Conservation (phyloP, 768 basidiomycete genomes). For the Gymnopilus junonius region DNA sequence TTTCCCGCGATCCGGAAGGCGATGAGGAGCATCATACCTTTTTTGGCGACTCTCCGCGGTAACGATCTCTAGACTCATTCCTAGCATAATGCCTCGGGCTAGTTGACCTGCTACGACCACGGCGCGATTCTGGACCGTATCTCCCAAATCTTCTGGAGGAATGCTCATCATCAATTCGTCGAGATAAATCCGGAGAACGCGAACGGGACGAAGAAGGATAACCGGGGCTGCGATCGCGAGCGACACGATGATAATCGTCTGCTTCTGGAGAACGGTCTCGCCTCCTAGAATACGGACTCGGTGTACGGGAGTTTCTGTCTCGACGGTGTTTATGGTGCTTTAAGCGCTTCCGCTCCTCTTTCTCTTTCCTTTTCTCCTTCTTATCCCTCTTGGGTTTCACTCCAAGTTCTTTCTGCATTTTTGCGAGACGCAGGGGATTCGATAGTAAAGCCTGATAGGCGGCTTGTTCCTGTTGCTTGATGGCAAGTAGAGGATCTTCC, state of each 20-base stretch:
- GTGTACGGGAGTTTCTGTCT: conserved; percentile 28
- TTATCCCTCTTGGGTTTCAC: conserved; percentile 81
- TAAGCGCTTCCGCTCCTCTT: conserved; percentile 47
- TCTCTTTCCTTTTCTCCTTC: conserved; percentile 59
- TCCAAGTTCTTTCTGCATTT: conserved; percentile 82
- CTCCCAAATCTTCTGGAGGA: conserved; percentile 23
- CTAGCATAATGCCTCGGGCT: conserved; percentile 32
- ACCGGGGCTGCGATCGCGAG: conserved; percentile 46
- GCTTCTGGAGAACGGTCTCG: conserved; percentile 15
- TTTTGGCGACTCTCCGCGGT: conserved; percentile 45
- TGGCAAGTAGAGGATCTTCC: conserved; percentile 95
- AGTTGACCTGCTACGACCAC: conserved; percentile 32
- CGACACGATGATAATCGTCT: conserved; percentile 6
- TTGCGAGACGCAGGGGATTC: conserved; percentile 83
- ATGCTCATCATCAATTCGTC: conserved; percentile 34
- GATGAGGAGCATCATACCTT: conserved; percentile 32
- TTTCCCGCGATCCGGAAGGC: conserved; percentile 37
- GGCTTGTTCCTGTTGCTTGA: conserved; percentile 97
- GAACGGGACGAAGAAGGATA: conserved; percentile 40
- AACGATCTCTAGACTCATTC: conserved; percentile 30
- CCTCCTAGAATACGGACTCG: conserved; percentile 19
- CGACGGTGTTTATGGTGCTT: conserved; percentile 42
- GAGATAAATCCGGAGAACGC: conserved; percentile 44
- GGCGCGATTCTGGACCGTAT: conserved; percentile 40
- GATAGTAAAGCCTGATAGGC: conserved; percentile 86